phyloP scores from a whole-genome alignment of 192 early-diverging fungal species.

The Umbelopsis ramanniana region DNA sequence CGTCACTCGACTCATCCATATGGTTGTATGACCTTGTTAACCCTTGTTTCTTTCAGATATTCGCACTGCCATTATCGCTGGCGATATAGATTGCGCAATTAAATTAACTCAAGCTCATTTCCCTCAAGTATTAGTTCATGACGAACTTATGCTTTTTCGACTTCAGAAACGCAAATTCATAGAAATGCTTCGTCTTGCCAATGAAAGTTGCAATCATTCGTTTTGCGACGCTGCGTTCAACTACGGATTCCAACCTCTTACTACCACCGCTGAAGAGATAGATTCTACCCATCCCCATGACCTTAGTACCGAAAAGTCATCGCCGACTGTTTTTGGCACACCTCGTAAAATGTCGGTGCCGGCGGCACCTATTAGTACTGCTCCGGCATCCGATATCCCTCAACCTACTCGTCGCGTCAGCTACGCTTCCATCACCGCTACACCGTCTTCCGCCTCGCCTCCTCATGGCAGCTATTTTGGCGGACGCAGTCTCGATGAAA shows the following conservation, averaged over 20 bases:
- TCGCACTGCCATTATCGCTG: constrained; percentile 58
- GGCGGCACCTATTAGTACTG: constrained; percentile 9
- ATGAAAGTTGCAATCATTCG: constrained; percentile 20
- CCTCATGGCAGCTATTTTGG: not conserved
- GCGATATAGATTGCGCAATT: constrained; percentile 79
- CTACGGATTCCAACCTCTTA: not conserved
- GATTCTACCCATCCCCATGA: constrained; percentile 6
- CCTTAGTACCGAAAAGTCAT: not conserved
- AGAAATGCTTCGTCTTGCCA: constrained; percentile 71
- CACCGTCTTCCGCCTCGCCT: constrained; percentile 22
- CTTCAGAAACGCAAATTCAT: constrained; percentile 85
- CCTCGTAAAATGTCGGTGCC: constrained; percentile 18
- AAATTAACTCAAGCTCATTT: constrained; percentile 63
- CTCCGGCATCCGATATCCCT: constrained; percentile 18
- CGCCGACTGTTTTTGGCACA: constrained; percentile 15
- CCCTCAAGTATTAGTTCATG: constrained; percentile 64
- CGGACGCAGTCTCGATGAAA: not conserved
- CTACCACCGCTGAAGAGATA: constrained; percentile 17
- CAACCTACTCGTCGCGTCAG: constrained; percentile 32
- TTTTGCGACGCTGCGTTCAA: constrained; percentile 22
- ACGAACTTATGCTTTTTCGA: constrained; percentile 74
- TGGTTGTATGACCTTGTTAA: not conserved
- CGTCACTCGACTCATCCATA: not conserved
- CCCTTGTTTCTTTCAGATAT: constrained; percentile 37
- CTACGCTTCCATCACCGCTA: constrained; percentile 37